These are phyloP conservation scores for Carex scoparia DNA, from an alignment of 176 grass and related monocot species.

Conservation along the genomic window DNA sequence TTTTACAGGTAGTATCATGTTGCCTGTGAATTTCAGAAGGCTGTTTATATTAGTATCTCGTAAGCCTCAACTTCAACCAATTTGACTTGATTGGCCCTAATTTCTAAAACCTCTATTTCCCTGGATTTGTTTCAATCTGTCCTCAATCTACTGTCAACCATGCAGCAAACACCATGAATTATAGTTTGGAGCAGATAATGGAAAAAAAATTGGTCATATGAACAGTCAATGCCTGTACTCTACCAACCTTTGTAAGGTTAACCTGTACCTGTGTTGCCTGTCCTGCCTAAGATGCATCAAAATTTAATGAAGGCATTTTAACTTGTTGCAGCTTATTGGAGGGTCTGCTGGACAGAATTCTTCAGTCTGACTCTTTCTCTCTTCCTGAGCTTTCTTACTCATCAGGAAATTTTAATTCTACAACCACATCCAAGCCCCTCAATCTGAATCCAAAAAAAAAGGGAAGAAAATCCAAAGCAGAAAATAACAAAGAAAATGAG, in stretches of 20 bases:
- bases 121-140: not conserved
- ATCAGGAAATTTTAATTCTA: slow-evolving; percentile 40
- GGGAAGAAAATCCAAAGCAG: slow-evolving; percentile 38
- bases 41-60: not conserved
- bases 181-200: not conserved
- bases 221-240: not conserved
- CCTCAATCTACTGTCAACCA: not conserved
- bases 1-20: not conserved
- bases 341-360: slow-evolving; percentile 51
- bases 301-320: slow-evolving; percentile 2
- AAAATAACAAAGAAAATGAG: slow-evolving; percentile 47
- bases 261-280: not conserved
- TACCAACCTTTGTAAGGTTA: not conserved
- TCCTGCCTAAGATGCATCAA: not conserved
- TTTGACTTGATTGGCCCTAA: not conserved
- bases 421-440: slow-evolving; percentile 39
- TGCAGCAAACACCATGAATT: not conserved
- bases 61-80: not conserved
- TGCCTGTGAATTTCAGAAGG: not conserved
- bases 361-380: slow-evolving; percentile 52
- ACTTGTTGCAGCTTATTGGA: slow-evolving; percentile 68
- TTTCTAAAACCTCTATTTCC: not conserved
- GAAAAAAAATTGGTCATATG: not conserved
- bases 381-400: slow-evolving; percentile 63
- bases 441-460: slow-evolving; percentile 35